phyloP scores from a whole-genome alignment of 805 yeast genomes.

The Barnettozyma californica region DNA sequence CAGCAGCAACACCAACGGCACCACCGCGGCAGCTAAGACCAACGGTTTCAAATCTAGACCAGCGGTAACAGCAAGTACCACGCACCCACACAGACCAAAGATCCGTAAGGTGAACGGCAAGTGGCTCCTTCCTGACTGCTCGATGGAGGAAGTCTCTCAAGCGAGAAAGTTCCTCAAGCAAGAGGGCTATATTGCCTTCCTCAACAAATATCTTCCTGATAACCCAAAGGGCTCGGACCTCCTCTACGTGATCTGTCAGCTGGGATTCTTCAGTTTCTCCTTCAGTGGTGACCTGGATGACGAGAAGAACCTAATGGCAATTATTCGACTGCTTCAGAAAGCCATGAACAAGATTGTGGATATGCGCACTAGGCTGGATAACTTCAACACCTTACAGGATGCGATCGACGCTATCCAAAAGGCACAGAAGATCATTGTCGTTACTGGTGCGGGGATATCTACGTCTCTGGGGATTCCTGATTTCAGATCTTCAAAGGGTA shows the following conservation, averaged over 20 bases:
- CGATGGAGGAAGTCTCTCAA: slow-evolving; percentile 38
- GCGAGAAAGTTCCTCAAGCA: slow-evolving; percentile 51
- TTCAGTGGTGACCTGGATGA: slow-evolving; percentile 33
- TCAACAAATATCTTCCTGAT: slow-evolving; percentile 56
- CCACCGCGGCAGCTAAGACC: neutral
- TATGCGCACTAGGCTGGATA: slow-evolving; percentile 49
- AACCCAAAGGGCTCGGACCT: slow-evolving; percentile 56
- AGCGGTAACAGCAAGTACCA: neutral
- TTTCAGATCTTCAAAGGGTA: slow-evolving; percentile 83
- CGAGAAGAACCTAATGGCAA: slow-evolving; percentile 39
- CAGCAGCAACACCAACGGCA: neutral
- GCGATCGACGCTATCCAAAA: slow-evolving; percentile 47
- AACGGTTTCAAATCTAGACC: neutral
- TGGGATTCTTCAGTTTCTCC: slow-evolving; percentile 48
- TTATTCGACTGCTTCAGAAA: slow-evolving; percentile 48
- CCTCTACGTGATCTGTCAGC: slow-evolving; percentile 46
- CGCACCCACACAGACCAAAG: slow-evolving; percentile 3
- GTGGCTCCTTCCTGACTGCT: slow-evolving; percentile 31
- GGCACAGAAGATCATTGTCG: slow-evolving; percentile 59
- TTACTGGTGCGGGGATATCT: slow-evolving; percentile 93
- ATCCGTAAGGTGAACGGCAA: slow-evolving; percentile 27
- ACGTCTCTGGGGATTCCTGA: slow-evolving; percentile 90
- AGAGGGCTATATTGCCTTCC: slow-evolving; percentile 54
- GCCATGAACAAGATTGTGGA: slow-evolving; percentile 60
- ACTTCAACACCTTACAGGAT: slow-evolving; percentile 54